Conservation (phyloP, 345 rosid species). For the Euphorbia tirucalli region DNA sequence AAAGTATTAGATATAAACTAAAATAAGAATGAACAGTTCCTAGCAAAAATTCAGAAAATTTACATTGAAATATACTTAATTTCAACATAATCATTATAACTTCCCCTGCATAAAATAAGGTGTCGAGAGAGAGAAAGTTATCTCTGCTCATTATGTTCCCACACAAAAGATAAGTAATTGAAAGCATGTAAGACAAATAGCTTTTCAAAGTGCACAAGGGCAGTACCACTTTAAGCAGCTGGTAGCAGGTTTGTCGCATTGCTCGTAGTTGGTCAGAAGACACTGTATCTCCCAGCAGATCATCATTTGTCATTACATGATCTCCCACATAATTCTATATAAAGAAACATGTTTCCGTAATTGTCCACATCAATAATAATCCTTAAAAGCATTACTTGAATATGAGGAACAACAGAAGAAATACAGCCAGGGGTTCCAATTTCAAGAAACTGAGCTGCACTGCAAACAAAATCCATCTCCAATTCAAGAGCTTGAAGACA, state of each 20-base stretch:
- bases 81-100: neutral
- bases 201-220: constrained; percentile 38
- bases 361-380: constrained; percentile 7
- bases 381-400: constrained; percentile 10
- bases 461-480: constrained; percentile 1
- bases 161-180: neutral
- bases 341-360: neutral
- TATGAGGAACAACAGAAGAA: neutral
- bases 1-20: neutral
- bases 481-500: neutral
- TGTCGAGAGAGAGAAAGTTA: neutral
- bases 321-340: constrained; percentile 42
- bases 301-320: constrained; percentile 78
- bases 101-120: neutral
- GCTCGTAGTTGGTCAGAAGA: constrained; percentile 62
- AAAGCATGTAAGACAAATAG: neutral
- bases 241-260: constrained; percentile 61
- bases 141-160: too few relatives aligned
- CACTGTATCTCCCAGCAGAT: constrained; percentile 86
- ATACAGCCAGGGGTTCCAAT: neutral
- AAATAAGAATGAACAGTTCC: neutral
- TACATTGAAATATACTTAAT: neutral
- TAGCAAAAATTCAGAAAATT: neutral
- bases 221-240: constrained; percentile 50
- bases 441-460: neutral